Conservation (phyloP, 257 asterid genomes). For the Phtheirospermum japonicum region DNA sequence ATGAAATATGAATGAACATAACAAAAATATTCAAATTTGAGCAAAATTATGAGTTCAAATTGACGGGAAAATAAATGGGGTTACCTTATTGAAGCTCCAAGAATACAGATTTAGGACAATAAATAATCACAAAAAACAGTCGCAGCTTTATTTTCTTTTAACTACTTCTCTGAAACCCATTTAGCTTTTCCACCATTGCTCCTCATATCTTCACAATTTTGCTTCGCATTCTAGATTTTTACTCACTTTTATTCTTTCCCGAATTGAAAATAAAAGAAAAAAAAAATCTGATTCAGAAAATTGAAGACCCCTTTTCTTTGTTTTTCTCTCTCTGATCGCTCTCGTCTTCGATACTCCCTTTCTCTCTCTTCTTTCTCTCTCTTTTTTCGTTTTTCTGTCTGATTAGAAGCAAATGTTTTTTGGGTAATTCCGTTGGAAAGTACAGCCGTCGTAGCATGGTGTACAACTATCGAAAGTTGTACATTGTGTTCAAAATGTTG, state of each 20-base stretch:
- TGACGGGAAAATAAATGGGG: conserved; percentile 37
- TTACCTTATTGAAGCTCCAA: conserved; percentile 48
- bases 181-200: conserved; percentile 42
- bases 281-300: conserved; percentile 38
- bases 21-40: conserved; percentile 36
- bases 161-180: conserved; percentile 39
- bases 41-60: conserved; percentile 33
- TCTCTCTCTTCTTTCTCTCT: conserved; percentile 41
- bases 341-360: conserved; percentile 39
- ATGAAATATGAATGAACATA: conserved; percentile 32
- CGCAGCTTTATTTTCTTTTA: conserved; percentile 29
- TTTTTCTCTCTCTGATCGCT: conserved; percentile 45
- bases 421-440: conserved; percentile 24
- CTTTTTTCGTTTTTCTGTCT: conserved; percentile 32
- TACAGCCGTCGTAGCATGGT: conserved; percentile 30
- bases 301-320: conserved; percentile 47
- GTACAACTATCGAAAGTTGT: conserved; percentile 27
- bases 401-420: conserved; percentile 37
- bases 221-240: conserved; percentile 42
- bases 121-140: conserved; percentile 33
- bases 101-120: conserved; percentile 35
- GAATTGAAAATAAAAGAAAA: not conserved
- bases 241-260: conserved; percentile 26
- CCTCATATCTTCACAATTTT: conserved; percentile 32
- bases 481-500: conserved; percentile 24